A percentile compares a stretch with the other conserved stretches of the same genome.
Conservation (phyloP, 2,329 filamentous ascomycete genomes). For the Orbilia oligospora region DNA sequence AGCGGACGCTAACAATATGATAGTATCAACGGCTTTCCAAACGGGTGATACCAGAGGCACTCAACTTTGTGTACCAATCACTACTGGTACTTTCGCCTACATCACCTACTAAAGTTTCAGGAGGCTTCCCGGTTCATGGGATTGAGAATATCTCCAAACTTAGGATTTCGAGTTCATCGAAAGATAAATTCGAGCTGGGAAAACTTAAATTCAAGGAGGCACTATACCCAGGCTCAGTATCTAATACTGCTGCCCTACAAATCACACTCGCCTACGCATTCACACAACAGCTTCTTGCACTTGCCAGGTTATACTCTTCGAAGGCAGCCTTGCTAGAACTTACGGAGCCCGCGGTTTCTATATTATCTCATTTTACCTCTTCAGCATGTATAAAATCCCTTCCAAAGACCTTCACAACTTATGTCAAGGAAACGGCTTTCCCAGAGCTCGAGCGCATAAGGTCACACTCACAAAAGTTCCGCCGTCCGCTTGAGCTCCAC, state of each 20-base stretch:
- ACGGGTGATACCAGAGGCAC: conserved; percentile 88
- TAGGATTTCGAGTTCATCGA: conserved; percentile 65
- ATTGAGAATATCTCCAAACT: conserved; percentile 72
- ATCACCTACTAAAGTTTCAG: conserved; percentile 69
- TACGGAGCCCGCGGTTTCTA: background rate
- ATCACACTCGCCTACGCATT: conserved; percentile 67
- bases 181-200: conserved; percentile 67
- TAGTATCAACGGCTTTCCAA: conserved; percentile 88
- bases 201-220: conserved; percentile 76
- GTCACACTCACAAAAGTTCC: conserved; percentile 74
- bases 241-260: conserved; percentile 69
- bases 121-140: conserved; percentile 75
- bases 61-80: conserved; percentile 84
- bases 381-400: conserved; percentile 35
- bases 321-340: conserved; percentile 55
- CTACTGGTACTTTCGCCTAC: conserved; percentile 77
- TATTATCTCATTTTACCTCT: conserved; percentile 54
- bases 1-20: conserved; percentile 3
- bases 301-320: conserved; percentile 63
- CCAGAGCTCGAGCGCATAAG: conserved; percentile 44
- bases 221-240: conserved; percentile 64
- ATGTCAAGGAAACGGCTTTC: conserved; percentile 41
- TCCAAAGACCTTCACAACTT: conserved; percentile 28
- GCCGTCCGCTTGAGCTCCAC: conserved; percentile 87
- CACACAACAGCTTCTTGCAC: conserved; percentile 47